phyloP scores from a whole-genome alignment of 2,329 filamentous ascomycete genomes.

The Apiospora pterosperma region DNA sequence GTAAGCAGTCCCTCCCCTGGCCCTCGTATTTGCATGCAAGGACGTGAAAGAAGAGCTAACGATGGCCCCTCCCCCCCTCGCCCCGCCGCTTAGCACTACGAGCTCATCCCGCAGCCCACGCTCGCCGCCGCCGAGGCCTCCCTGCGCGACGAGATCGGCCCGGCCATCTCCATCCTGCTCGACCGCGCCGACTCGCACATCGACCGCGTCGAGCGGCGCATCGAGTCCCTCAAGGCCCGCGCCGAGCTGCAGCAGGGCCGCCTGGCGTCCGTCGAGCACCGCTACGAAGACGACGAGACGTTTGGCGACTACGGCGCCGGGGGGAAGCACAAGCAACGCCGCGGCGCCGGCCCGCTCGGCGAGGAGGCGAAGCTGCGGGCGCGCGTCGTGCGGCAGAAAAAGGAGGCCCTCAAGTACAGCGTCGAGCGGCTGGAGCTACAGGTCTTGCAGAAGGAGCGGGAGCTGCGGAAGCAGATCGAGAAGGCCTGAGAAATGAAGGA shows the following conservation, averaged over 20 bases:
- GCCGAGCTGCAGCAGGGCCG: slow-evolving; percentile 79
- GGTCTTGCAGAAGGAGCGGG: slow-evolving; percentile 70
- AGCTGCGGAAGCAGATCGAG: slow-evolving; percentile 50
- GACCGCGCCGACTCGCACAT: slow-evolving; percentile 79
- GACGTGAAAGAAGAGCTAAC: neutral
- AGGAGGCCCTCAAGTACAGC: slow-evolving; percentile 81
- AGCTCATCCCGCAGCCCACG: slow-evolving; percentile 82
- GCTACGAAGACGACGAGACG: slow-evolving; percentile 15
- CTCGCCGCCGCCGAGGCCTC: slow-evolving; percentile 79
- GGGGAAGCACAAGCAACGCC: neutral
- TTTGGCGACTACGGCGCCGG: slow-evolving; percentile 15
- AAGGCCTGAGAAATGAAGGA: slow-evolving; percentile 16
- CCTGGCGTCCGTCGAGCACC: slow-evolving; percentile 25
- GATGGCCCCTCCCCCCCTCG: neutral
- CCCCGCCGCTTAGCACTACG: slow-evolving; percentile 68
- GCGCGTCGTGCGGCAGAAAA: slow-evolving; percentile 70
- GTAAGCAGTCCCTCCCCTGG: slow-evolving; percentile 32
- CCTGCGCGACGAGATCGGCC: slow-evolving; percentile 84
- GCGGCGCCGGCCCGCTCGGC: slow-evolving; percentile 40
- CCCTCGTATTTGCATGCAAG: too few species aligned
- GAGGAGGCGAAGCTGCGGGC: slow-evolving; percentile 48
- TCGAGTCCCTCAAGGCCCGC: slow-evolving; percentile 79
- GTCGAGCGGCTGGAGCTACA: slow-evolving; percentile 84
- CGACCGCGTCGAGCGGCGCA: slow-evolving; percentile 76
- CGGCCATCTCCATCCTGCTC: slow-evolving; percentile 76